Evolutionary conservation across 768 basidiomycete genomes (phyloP), one percentile per base, ranked within the genome.

Genomic region (Imleria badia): DNA sequence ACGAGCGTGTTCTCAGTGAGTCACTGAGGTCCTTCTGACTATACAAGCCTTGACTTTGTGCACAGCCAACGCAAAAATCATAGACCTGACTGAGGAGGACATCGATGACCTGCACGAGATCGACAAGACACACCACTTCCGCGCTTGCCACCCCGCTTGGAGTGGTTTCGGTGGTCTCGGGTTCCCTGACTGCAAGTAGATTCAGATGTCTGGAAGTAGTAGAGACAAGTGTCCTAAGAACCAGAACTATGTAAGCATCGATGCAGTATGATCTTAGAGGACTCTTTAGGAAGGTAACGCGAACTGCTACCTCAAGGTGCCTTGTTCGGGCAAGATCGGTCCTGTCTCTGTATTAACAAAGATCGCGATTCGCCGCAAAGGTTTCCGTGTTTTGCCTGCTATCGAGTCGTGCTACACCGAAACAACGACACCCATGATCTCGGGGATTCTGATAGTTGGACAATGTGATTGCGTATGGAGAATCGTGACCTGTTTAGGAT

Each of bases 91-190:
- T 10, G 73, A 78, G 15, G 83, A 81, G 44, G 89, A 89, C 47
- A 73, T 91, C 34, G 60, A 72, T 41, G 77, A 83, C 61, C 75
- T 91, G 38, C 71, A 81, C 23, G 70, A 64, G 17, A 83, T 90
- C 45, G 78, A 86, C 72, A 81, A 87, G 73, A 80, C 76, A 5
- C 66, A 72, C 44, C 81, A 82, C 66, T 84, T 85, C 80, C 80
- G 86, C 52, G 84, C 78, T 48, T 87, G 85, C 72, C 78, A 79
- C 60, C 85, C 86, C 12, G 65, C 69, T 51, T 87, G 83, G 84
- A 81, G 84, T 43, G 82, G 82, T 52, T 86, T 79, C 73, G 85
- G 85, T 20, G 5, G 59, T 54, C 78, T 87, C 40, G 84, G 84
- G 11, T 85, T 87, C 78, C 75, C 77, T 29, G 81, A 85, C 64